phyloP scores from a whole-genome alignment of 306 rosid species.

The Dalbergia oliveri region DNA sequence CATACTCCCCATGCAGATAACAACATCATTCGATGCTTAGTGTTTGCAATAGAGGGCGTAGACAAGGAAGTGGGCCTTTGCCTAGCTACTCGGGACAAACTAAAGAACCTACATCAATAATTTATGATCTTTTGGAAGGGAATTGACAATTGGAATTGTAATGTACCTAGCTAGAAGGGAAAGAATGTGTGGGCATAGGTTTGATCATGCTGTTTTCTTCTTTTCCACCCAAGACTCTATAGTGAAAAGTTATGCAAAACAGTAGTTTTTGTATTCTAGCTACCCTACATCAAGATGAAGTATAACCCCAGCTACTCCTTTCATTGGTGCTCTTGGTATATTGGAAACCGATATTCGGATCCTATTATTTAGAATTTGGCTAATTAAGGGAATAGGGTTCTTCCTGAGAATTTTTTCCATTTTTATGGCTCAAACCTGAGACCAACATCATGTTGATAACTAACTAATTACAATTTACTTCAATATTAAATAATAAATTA shows the following conservation, averaged over 20 bases:
- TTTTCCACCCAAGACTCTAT: constrained; percentile 28
- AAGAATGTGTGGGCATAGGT: not conserved
- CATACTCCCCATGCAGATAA: constrained; percentile 69
- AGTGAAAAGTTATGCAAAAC: not conserved
- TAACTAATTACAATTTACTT: not conserved
- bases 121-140: constrained; percentile 48
- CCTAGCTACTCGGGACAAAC: constrained; percentile 52
- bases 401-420: too few relatives aligned
- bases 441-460: too few relatives aligned
- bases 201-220: not conserved
- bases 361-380: too few relatives aligned
- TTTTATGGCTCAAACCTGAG: too few relatives aligned
- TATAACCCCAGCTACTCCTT: too few relatives aligned
- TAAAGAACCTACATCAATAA: constrained; percentile 44
- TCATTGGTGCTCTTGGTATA: too few relatives aligned
- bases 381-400: too few relatives aligned
- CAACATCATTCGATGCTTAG: constrained; percentile 67
- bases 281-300: constrained; percentile 11
- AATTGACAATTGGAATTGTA: constrained; percentile 14
- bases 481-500: not conserved
- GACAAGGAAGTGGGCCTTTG: constrained; percentile 52
- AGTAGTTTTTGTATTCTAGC: constrained; percentile 11
- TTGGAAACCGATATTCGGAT: too few relatives aligned
- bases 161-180: constrained; percentile 12
- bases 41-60: constrained; percentile 44